A percentile compares a stretch with the other conserved stretches of the same genome.
These are phyloP conservation scores for Theobroma grandiflorum DNA, from an alignment of 441 rosid genomes.

Conservation along the genomic window DNA sequence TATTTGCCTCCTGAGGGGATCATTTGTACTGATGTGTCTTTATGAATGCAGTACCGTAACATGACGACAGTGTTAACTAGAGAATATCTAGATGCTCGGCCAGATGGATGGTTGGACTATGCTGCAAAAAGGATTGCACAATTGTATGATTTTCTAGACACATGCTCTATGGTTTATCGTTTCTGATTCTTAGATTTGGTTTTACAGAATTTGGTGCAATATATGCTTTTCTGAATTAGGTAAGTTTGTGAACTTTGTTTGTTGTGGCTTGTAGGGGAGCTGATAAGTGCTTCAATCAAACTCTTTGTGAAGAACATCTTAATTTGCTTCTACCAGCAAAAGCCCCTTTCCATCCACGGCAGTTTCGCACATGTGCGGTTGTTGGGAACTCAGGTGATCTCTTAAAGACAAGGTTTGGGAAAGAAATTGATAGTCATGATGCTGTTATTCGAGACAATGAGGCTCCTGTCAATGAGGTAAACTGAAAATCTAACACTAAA, in stretches of 20 bases:
- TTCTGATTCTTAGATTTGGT: slow-evolving; percentile 15
- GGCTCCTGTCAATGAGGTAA: slow-evolving; percentile 94
- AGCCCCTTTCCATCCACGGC: slow-evolving; percentile 92
- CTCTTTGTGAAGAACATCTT: slow-evolving; percentile 94
- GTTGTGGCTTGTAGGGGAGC: slow-evolving; percentile 70
- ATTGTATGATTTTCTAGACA: slow-evolving; percentile 55
- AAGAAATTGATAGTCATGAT: slow-evolving; percentile 95
- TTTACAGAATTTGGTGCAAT: neutral
- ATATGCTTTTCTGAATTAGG: neutral
- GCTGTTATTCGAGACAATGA: slow-evolving; percentile 95
- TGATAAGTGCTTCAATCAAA: slow-evolving; percentile 80
- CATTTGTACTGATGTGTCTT: slow-evolving; percentile 41
- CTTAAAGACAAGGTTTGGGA: slow-evolving; percentile 82
- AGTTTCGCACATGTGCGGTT: slow-evolving; percentile 87
- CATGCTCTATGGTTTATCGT: slow-evolving; percentile 22
- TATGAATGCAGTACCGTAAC: slow-evolving; percentile 85
- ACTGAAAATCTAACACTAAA: neutral
- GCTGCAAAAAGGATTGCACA: slow-evolving; percentile 98
- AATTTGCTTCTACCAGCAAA: slow-evolving; percentile 83
- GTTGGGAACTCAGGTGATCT: slow-evolving; percentile 99
- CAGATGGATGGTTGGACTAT: slow-evolving; percentile 97
- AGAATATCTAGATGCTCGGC: slow-evolving; percentile 92
- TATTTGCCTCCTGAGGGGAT: slow-evolving; percentile 24
- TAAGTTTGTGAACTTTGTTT: slow-evolving; percentile 11
- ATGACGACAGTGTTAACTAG: slow-evolving; percentile 97